A percentile compares a stretch with the other conserved stretches of the same genome.
These are phyloP conservation scores for Acacia acuminata DNA, from an alignment of 306 rosid species.

Conservation along the genomic window DNA sequence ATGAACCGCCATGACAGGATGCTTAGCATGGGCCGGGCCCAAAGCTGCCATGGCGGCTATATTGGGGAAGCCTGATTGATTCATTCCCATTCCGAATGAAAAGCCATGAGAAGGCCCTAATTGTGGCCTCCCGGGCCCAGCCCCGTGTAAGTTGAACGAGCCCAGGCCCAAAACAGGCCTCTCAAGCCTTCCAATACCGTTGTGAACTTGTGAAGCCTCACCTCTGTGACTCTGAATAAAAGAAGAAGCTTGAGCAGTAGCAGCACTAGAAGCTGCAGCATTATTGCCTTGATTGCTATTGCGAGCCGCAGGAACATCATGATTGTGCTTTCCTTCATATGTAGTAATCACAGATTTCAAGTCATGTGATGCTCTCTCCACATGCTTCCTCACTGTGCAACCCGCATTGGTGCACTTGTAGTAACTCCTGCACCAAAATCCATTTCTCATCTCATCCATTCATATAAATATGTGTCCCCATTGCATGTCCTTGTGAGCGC, in stretches of 20 bases:
- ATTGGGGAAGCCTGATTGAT: constrained; percentile 62
- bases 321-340: constrained; percentile 96
- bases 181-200: constrained; percentile 62
- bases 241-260: constrained; percentile 45
- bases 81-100: constrained; percentile 78
- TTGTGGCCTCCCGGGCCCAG: constrained; percentile 58
- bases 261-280: constrained; percentile 48
- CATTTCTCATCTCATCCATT: constrained; percentile 17
- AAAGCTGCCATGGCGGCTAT: constrained; percentile 64
- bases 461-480: background rate
- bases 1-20: constrained; percentile 63
- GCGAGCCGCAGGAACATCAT: constrained; percentile 90
- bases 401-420: constrained; percentile 93
- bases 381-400: constrained; percentile 96
- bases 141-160: constrained; percentile 57
- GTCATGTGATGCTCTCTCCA: constrained; percentile 95
- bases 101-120: constrained; percentile 63
- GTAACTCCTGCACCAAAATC: constrained; percentile 79
- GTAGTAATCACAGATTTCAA: constrained; percentile 92
- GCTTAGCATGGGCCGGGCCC: constrained; percentile 59
- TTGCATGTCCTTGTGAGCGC: background rate
- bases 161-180: constrained; percentile 58
- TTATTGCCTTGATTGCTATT: constrained; percentile 76
- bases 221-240: constrained; percentile 57
- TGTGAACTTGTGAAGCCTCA: constrained; percentile 68